Percentiles rank a stretch among this genome's conserved stretches.
phyloP scores from a whole-genome alignment of 345 rosid species.

The Turritis glabra region DNA sequence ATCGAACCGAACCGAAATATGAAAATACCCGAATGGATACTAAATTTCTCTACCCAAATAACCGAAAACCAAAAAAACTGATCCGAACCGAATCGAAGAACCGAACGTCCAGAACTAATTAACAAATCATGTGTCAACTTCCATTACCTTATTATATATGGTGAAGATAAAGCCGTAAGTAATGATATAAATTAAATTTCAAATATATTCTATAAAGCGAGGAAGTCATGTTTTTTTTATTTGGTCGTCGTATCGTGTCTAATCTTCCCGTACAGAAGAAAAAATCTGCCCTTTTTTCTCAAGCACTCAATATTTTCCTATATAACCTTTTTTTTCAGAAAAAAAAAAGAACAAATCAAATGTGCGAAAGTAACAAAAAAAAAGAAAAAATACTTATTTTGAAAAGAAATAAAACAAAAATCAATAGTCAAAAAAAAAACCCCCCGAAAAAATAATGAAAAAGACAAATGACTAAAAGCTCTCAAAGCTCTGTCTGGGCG shows the following conservation, averaged over 20 bases:
- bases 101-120: too few species aligned
- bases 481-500: slow-evolving; percentile 33
- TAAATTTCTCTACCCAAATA: too few species aligned
- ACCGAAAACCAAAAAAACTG: too few species aligned
- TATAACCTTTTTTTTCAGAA: not conserved
- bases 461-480: slow-evolving; percentile 37
- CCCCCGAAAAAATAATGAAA: not conserved
- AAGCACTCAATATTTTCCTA: not conserved
- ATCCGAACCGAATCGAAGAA: too few species aligned
- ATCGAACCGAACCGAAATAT: too few species aligned
- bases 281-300: too few species aligned
- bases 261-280: not conserved
- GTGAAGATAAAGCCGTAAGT: not conserved
- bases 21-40: too few species aligned
- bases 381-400: not conserved
- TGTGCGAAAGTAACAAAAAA: not conserved
- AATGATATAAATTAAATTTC: not conserved
- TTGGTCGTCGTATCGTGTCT: not conserved
- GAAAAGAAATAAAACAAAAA: not conserved
- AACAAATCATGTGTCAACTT: not conserved
- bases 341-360: not conserved
- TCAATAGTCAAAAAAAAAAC: not conserved
- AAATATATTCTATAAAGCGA: not conserved
- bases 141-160: not conserved
- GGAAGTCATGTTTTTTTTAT: not conserved